These are phyloP conservation scores for Kurtzmaniella quercitrusa DNA, from an alignment of 1,139 yeast species.

Conservation along the genomic window DNA sequence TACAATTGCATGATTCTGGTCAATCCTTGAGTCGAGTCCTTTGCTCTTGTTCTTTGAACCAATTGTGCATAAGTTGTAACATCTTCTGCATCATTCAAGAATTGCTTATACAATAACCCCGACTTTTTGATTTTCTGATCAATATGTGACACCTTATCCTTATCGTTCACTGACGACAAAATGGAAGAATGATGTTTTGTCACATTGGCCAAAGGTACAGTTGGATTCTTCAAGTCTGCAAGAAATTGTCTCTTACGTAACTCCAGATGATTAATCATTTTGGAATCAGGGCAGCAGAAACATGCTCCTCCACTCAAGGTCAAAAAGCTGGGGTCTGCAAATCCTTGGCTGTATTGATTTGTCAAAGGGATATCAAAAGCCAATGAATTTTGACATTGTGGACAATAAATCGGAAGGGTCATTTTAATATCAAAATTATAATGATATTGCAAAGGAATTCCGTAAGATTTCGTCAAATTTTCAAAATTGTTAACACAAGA, in stretches of 20 bases:
- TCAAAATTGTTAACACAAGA: constrained; percentile 5
- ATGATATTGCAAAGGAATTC: constrained; percentile 3
- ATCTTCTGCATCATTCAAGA: background rate
- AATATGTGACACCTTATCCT: background rate
- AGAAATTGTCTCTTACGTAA: constrained; percentile 19
- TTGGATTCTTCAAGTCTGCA: constrained; percentile 14
- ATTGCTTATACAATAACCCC: background rate
- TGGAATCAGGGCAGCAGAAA: constrained; percentile 3
- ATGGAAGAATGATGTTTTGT: constrained; percentile 5
- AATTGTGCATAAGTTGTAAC: background rate
- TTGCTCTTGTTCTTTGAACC: background rate
- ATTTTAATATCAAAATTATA: constrained; percentile 3
- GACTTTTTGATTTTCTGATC: background rate
- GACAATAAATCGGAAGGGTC: constrained; percentile 13
- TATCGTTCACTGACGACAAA: background rate
- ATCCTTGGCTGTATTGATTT: constrained; percentile 15
- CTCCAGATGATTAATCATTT: constrained; percentile 12
- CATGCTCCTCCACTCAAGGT: constrained; percentile 8
- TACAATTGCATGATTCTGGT: constrained; percentile 2
- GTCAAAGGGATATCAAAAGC: constrained; percentile 13
- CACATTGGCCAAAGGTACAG: constrained; percentile 12
- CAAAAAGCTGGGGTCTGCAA: constrained; percentile 16
- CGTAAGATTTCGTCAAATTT: constrained; percentile 2
- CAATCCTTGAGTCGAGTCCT: background rate
- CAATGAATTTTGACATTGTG: constrained; percentile 13